Percentiles rank a stretch among this genome's conserved stretches.
phyloP scores from a whole-genome alignment of 768 basidiomycete genomes.

The Collybiopsis confluens region DNA sequence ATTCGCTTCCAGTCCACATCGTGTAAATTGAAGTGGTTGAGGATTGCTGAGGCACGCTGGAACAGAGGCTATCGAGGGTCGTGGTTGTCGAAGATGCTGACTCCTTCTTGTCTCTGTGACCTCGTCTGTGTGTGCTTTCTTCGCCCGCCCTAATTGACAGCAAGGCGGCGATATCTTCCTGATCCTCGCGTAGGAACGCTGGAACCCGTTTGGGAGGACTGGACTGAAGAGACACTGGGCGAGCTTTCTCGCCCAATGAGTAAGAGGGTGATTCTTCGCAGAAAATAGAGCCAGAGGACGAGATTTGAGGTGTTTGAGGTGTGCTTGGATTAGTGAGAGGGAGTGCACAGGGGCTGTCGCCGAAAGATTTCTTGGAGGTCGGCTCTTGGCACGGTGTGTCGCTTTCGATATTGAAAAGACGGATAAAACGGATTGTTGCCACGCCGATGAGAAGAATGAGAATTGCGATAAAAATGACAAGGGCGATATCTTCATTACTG shows the following conservation, averaged over 20 bases:
- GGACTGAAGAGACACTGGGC: background rate
- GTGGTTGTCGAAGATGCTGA: constrained; percentile 27
- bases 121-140: constrained; percentile 17
- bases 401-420: background rate
- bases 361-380: background rate
- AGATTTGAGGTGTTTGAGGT: background rate
- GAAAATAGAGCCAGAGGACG: too few species aligned
- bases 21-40: constrained; percentile 18
- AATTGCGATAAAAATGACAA: constrained; percentile 1
- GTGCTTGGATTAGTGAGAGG: background rate
- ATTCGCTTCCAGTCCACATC: constrained; percentile 11
- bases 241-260: constrained; percentile 1
- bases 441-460: background rate
- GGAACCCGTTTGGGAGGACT: background rate
- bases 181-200: constrained; percentile 2
- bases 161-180: constrained; percentile 18
- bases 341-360: constrained; percentile 2
- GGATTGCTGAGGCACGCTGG: constrained; percentile 9
- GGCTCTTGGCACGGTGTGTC: background rate
- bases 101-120: constrained; percentile 26
- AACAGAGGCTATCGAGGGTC: constrained; percentile 9
- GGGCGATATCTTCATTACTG: constrained; percentile 1
- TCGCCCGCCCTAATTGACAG: constrained; percentile 21
- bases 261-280: too few species aligned
- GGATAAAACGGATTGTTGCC: constrained; percentile 1